Conservation (phyloP, 352 stramenopile genomes). For the Halophytophthora batemanensis region DNA sequence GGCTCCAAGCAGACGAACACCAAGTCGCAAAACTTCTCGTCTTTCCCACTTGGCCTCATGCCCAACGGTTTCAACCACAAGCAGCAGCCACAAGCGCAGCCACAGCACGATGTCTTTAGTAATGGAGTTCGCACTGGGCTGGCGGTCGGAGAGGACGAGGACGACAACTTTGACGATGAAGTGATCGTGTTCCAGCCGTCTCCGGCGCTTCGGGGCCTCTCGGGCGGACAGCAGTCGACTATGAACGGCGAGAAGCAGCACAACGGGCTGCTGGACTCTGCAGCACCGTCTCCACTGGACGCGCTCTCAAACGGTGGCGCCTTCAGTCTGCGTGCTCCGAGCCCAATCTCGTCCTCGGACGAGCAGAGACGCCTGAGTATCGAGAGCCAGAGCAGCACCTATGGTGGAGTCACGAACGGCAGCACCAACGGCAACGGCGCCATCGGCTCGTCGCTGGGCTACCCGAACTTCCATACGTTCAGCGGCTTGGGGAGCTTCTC, state of each 20-base stretch:
- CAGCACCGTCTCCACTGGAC: constrained; percentile 24
- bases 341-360: constrained; percentile 21
- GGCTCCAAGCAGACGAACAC: constrained; percentile 15
- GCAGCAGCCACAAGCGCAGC: constrained; percentile 3
- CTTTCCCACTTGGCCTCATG: constrained; percentile 33
- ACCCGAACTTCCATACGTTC: constrained; percentile 65
- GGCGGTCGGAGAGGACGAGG: constrained; percentile 29
- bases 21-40: constrained; percentile 12
- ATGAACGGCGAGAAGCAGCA: too few species aligned
- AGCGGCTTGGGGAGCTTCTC: constrained; percentile 42
- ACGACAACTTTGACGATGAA: constrained; percentile 84
- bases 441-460: constrained; percentile 51
- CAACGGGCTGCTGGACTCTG: constrained; percentile 5
- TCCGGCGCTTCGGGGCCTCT: constrained; percentile 28
- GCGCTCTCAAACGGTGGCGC: constrained; percentile 16
- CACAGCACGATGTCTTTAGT: constrained; percentile 4
- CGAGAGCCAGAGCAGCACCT: constrained; percentile 24
- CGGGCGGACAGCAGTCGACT: constrained; percentile 18
- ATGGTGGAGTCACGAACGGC: constrained; percentile 27
- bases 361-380: constrained; percentile 9
- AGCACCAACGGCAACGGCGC: constrained; percentile 16
- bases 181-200: constrained; percentile 83
- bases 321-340: constrained; percentile 32
- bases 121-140: constrained; percentile 2
- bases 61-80: constrained; percentile 16